Conservation (phyloP, 371 early-diverging fungal species). For the Rhizopus sp. region DNA sequence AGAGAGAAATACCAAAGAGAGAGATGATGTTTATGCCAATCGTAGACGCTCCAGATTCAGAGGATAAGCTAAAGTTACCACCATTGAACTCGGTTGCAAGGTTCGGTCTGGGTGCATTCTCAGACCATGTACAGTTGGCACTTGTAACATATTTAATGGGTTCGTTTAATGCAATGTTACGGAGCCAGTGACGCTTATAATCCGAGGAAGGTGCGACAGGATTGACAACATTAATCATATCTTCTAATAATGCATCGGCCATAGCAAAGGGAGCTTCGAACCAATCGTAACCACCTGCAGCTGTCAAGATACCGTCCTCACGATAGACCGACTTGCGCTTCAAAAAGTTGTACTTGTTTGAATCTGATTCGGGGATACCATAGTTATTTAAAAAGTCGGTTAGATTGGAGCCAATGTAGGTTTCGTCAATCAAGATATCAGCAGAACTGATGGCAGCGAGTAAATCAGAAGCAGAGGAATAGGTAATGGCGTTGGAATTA, state of each 20-base stretch:
- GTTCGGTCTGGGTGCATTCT: constrained; percentile 51
- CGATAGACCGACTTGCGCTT: constrained; percentile 66
- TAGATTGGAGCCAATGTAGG: constrained; percentile 52
- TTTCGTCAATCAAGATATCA: constrained; percentile 77
- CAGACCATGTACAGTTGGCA: constrained; percentile 59
- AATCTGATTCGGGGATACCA: constrained; percentile 38
- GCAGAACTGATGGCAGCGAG: constrained; percentile 57
- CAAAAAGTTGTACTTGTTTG: constrained; percentile 61
- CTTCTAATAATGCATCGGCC: constrained; percentile 72
- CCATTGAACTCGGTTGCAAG: constrained; percentile 49
- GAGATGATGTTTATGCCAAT: background rate
- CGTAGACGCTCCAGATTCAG: background rate
- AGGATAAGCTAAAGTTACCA: constrained; percentile 13
- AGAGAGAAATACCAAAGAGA: background rate
- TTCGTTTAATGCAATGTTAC: constrained; percentile 64
- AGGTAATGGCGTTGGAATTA: constrained; percentile 27
- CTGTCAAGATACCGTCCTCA: constrained; percentile 67
- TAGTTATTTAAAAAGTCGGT: constrained; percentile 57
- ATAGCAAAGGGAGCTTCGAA: constrained; percentile 70
- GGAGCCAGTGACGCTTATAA: constrained; percentile 65
- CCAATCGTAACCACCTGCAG: constrained; percentile 69
- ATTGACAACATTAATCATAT: constrained; percentile 65
- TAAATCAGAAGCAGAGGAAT: constrained; percentile 48
- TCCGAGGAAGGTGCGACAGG: constrained; percentile 53
- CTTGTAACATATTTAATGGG: constrained; percentile 44